These are phyloP conservation scores for Populus pruinosa DNA, from an alignment of 345 rosid species.

Conservation along the genomic window DNA sequence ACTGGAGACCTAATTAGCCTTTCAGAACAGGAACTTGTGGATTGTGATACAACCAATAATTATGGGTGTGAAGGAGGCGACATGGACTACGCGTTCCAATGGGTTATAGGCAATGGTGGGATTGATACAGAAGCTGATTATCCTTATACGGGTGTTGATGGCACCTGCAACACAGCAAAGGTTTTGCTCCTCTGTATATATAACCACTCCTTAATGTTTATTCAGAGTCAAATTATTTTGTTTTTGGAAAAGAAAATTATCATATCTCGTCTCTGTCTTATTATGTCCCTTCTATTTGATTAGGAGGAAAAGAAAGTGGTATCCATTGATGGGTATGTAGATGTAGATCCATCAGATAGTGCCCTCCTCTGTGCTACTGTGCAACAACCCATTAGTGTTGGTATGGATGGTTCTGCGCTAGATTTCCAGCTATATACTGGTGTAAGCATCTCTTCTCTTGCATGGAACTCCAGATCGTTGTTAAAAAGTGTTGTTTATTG, in stretches of 20 bases:
- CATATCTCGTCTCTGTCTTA: too few species aligned
- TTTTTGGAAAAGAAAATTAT: too few species aligned
- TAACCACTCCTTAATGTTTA: not conserved
- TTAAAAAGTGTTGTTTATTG: not conserved
- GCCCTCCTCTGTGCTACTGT: constrained; percentile 61
- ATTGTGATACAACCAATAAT: constrained; percentile 50
- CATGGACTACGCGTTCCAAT: constrained; percentile 74
- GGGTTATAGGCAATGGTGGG: constrained; percentile 66
- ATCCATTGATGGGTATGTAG: constrained; percentile 60
- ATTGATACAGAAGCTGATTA: constrained; percentile 55
- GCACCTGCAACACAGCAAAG: constrained; percentile 60
- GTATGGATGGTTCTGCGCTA: constrained; percentile 65
- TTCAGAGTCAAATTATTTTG: not conserved
- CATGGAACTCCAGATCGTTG: not conserved
- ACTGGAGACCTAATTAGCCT: constrained; percentile 57
- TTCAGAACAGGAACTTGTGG: constrained; percentile 69
- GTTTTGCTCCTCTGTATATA: constrained; percentile 16
- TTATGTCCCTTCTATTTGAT: constrained; percentile 12
- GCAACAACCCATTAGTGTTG: constrained; percentile 70
- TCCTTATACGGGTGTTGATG: constrained; percentile 54
- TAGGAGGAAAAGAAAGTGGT: constrained; percentile 55
- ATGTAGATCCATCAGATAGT: constrained; percentile 53
- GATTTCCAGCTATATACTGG: constrained; percentile 77
- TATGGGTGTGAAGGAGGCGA: constrained; percentile 74
- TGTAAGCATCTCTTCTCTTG: constrained; percentile 31